Evolutionary conservation across 495 filamentous ascomycete genomes (phyloP), one percentile per base, ranked within the genome.

Genomic region (Umbilicaria muhlenbergii): DNA sequence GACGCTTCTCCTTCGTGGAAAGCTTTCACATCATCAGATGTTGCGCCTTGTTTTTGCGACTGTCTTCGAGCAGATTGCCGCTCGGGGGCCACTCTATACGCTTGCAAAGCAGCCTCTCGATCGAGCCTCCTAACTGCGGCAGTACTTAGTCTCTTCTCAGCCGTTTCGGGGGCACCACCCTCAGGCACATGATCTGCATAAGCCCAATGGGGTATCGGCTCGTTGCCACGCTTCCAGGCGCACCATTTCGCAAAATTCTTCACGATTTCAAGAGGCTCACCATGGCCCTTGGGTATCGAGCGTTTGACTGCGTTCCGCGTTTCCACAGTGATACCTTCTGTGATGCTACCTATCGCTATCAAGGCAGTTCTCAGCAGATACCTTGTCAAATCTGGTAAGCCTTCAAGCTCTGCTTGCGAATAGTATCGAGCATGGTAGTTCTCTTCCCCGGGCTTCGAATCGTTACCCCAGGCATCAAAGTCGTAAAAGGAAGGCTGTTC

Each of bases 161-260:
- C 39, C 5, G 41, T 36, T 10, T 53, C 51, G 17, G 53, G 43
- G 10, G 47, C 37, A 33, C 41, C 39, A 44, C 34, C 44, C 39
- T 53, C 57, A 35, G 49, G 52, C 5, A 50, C 36, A 43, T 44
- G 61, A 24, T 69, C 67, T 5, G 67, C 64, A 15, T 61, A 66
- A 35, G 75, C 80, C 81, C 81, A 85, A 42, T 70, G 63, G 28
- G 81, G 75, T 19, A 80, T 72, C 39, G 61, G 63, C 50, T 83
- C 80, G 48, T 80, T 78, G 3, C 80, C 80, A 40, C 77, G 77
- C 51, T 85, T 85, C 79, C 79, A 83, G 17, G 78, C 70, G 34
- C 71, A 71, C 81, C 81, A 85, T 16, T 80, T 67, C 3, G 77
- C 80, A 48, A 85, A 83, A 18, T 47, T 70, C 43, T 74, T 71